Conservation (phyloP, 768 basidiomycete genomes). For the Hypholoma fasciculare region DNA sequence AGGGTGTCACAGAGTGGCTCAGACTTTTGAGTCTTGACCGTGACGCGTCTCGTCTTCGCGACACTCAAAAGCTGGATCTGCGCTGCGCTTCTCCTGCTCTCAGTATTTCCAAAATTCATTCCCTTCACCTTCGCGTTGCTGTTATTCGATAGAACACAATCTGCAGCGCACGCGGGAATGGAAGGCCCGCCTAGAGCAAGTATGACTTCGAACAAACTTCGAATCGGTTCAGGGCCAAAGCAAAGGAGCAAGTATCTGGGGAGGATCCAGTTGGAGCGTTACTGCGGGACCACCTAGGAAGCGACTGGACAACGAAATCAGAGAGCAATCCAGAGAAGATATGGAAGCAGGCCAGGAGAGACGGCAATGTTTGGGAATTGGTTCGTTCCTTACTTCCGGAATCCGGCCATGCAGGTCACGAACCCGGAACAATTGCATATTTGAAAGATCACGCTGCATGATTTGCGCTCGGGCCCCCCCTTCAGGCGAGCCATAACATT, state of each 20-base stretch:
- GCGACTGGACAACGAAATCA: neutral
- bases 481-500: neutral
- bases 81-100: too few species aligned
- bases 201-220: too few species aligned
- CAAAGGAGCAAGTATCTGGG: neutral
- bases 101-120: too few species aligned
- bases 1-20: neutral
- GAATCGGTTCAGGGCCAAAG: neutral
- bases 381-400: neutral
- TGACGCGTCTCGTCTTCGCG: neutral
- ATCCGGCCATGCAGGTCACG: neutral
- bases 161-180: too few species aligned
- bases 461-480: neutral
- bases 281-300: neutral
- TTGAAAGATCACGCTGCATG: neutral
- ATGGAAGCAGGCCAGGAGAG: neutral
- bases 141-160: too few species aligned
- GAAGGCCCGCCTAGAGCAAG: too few species aligned
- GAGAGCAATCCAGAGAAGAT: neutral
- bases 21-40: neutral
- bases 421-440: neutral
- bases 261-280: neutral
- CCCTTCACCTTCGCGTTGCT: too few species aligned
- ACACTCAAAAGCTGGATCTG: too few species aligned
- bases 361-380: neutral